Conservation (phyloP, 2,329 filamentous ascomycete genomes). For the Alternaria solani region DNA sequence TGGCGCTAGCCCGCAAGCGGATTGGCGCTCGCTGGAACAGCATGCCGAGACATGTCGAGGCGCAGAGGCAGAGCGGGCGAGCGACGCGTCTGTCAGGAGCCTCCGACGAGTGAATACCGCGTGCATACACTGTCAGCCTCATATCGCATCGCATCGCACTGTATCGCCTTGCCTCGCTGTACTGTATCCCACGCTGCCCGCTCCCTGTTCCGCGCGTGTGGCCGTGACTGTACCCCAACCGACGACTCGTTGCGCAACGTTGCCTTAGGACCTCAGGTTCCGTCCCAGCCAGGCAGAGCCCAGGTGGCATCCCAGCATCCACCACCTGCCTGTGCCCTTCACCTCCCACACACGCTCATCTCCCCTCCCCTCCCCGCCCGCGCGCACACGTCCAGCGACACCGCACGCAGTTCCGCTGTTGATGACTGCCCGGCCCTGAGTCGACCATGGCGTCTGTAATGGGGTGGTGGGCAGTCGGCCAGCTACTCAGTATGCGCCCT, state of each 20-base stretch:
- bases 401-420: constrained; percentile 24
- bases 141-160: no score
- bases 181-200: background rate
- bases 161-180: background rate
- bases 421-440: constrained; percentile 40
- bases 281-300: constrained; percentile 3
- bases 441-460: constrained; percentile 51
- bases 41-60: constrained; percentile 8
- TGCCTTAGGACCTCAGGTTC: constrained; percentile 15
- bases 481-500: constrained; percentile 51
- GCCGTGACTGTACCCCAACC: background rate
- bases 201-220: background rate
- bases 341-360: constrained; percentile 4
- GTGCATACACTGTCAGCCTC: background rate
- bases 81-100: constrained; percentile 7
- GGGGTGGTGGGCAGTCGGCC: constrained; percentile 47
- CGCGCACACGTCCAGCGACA: constrained; percentile 12
- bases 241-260: constrained; percentile 28
- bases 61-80: constrained; percentile 1
- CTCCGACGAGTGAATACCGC: background rate
- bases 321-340: constrained; percentile 27
- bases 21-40: constrained; percentile 15
- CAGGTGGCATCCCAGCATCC: constrained; percentile 22
- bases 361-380: background rate
- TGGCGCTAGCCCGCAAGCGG: constrained; percentile 12